Base-by-base conservation (phyloP, 2,329 filamentous ascomycete genomes). In the Neonectria faginata region DNA sequence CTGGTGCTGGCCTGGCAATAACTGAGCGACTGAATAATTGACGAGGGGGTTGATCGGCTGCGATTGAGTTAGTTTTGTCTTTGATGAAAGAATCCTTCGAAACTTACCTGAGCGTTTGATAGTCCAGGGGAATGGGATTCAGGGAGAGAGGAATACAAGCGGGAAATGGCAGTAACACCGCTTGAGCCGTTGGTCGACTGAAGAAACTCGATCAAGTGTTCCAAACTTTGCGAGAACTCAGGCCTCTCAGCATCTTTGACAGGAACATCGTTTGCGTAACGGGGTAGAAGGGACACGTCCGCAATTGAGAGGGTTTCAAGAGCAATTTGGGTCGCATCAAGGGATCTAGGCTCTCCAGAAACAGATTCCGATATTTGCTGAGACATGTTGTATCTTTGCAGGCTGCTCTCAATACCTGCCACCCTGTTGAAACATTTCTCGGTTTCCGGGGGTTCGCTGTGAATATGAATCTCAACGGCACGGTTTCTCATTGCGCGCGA, bases 401-500 rank as follows among this genome's bases (percentile, higher is more conserved):
- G 73, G 22, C 74, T 78, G 18, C 85, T 82, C 65, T 89, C 87
- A 27, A 88, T 75, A 10, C 80, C 77, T 0, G 82, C 71, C 14
- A 87, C 76, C 27, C 75, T 79, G n/a, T 74, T 74, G n/a, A 79
- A 73, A 71, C 78, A 80, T 3, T 70, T 56, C 2, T 77, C 74
- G 1, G 70, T 66, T 11, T 45, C 65, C 1, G 80, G 78, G 1
- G 79, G 79, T 5, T 80, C 74, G 7, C 78, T 78, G 67, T 89
- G 84, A 50, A 99, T 83, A 73, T 90, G 96, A 10, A 99, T 91
- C 79, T 99, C 97, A 27, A 97, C 86, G 53, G 94, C 94, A 77
- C 96, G 89, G 79, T 99, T 99, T 62, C 97, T 87, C 96, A 99
- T 99, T 0, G 96, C 96, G 67, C 96, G 88, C 3, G 96, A 99